Evolutionary conservation across 768 basidiomycete species (phyloP).

Genomic region (Holtermanniella nyarrowii): DNA sequence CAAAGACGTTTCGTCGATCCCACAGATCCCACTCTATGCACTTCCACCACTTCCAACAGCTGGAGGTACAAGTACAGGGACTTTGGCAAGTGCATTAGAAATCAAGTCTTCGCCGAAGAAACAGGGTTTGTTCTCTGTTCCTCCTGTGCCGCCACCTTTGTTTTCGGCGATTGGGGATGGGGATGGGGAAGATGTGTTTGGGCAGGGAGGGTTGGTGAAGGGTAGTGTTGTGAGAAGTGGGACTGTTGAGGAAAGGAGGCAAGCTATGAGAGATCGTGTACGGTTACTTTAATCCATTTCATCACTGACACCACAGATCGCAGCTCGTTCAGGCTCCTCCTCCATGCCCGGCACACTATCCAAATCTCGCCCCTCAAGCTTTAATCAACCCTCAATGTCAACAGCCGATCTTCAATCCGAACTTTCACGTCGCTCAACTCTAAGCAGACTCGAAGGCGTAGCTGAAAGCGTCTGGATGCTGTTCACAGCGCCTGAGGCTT

Average conservation of each 20-base stretch:
- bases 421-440: constrained; percentile 38
- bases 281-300: constrained; percentile 1
- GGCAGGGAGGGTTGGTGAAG: constrained; percentile 13
- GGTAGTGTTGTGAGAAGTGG: constrained; percentile 19
- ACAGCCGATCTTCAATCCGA: constrained; percentile 30
- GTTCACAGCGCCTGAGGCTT: constrained; percentile 2
- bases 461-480: constrained; percentile 42
- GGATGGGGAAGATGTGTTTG: constrained; percentile 11
- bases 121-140: no score
- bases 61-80: no score
- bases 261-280: constrained; percentile 38
- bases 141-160: not conserved
- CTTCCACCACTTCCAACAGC: constrained; percentile 23
- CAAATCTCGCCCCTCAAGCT: not conserved
- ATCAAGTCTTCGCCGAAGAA: no score
- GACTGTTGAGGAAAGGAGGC: constrained; percentile 29
- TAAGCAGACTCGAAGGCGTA: constrained; percentile 37
- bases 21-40: constrained; percentile 28
- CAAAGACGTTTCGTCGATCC: constrained; percentile 15
- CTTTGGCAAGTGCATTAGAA: no score
- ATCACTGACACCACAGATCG: constrained; percentile 16
- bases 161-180: not conserved
- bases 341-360: not conserved
- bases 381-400: constrained; percentile 11
- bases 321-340: constrained; percentile 25